Evolutionary conservation across 257 asterid species (phyloP).

Genomic region (Solanum paucissectum): DNA sequence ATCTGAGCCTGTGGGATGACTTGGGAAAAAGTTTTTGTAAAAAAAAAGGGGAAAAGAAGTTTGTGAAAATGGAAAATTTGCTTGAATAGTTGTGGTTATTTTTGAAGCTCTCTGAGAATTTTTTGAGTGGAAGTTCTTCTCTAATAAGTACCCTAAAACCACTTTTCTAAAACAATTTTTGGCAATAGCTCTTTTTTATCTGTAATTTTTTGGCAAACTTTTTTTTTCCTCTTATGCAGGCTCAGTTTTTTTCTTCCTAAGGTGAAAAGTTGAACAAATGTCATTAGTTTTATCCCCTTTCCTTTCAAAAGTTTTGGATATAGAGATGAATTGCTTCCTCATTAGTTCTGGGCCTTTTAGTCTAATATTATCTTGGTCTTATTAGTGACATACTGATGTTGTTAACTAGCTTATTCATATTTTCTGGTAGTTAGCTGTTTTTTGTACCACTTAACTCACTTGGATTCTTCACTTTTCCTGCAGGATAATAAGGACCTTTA

Average conservation of each 20-base stretch:
- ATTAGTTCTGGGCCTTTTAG: neutral
- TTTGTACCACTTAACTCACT: neutral
- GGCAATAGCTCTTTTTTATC: neutral
- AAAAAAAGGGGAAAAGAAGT: neutral
- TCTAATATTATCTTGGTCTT: neutral
- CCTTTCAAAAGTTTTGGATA: neutral
- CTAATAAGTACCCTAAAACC: neutral
- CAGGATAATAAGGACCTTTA: constrained; percentile 96
- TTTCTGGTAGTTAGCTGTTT: neutral
- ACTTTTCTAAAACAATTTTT: neutral
- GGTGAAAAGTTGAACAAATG: neutral
- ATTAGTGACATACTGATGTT: neutral
- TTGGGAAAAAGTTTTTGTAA: neutral
- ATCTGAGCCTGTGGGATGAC: neutral
- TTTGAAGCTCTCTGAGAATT: neutral
- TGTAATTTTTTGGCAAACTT: neutral
- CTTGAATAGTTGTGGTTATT: neutral
- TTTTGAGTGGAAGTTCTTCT: neutral
- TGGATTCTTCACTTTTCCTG: neutral
- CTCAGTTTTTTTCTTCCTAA: neutral
- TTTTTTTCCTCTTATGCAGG: neutral
- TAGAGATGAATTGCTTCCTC: neutral
- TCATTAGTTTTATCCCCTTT: neutral
- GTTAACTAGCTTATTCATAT: neutral
- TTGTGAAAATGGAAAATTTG: neutral